phyloP scores from a whole-genome alignment of 306 rosid species.

The Castanopsis chinensis region DNA sequence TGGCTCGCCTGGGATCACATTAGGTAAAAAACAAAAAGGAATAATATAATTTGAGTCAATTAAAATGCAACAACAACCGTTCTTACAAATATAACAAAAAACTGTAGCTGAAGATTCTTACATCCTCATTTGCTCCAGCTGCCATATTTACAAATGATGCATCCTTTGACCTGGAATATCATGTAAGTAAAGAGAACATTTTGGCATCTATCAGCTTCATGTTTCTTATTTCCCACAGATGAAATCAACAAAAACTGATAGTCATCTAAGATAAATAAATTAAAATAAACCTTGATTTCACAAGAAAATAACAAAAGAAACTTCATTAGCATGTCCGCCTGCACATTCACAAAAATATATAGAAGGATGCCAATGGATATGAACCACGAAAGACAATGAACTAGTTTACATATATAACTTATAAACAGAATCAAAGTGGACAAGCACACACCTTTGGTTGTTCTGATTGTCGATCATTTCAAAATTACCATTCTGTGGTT shows the following conservation, averaged over 20 bases:
- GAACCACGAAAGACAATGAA: not conserved
- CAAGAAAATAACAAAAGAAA: not conserved
- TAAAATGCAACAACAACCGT: not conserved
- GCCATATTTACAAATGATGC: slow-evolving; percentile 3
- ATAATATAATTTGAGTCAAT: not conserved
- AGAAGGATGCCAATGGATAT: not conserved
- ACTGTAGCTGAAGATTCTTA: not conserved
- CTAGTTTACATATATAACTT: not conserved
- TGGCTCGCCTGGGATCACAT: slow-evolving; percentile 2
- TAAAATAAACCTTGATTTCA: not conserved
- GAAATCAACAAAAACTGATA: not conserved
- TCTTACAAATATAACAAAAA: not conserved
- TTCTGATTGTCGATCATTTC: not conserved
- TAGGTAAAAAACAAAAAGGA: not conserved
- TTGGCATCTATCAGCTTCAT: not conserved
- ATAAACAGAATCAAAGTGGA: not conserved
- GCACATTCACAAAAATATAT: not conserved
- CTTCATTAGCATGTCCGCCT: not conserved
- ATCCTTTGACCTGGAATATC: not conserved
- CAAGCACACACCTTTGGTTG: not conserved
- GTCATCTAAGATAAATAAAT: not conserved
- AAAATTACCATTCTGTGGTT: not conserved
- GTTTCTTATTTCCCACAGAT: not conserved
- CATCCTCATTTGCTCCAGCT: slow-evolving; percentile 6
- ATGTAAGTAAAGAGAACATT: not conserved